These are phyloP conservation scores for Rhodocollybia butyracea DNA, from an alignment of 768 basidiomycete species.

Conservation along the genomic window DNA sequence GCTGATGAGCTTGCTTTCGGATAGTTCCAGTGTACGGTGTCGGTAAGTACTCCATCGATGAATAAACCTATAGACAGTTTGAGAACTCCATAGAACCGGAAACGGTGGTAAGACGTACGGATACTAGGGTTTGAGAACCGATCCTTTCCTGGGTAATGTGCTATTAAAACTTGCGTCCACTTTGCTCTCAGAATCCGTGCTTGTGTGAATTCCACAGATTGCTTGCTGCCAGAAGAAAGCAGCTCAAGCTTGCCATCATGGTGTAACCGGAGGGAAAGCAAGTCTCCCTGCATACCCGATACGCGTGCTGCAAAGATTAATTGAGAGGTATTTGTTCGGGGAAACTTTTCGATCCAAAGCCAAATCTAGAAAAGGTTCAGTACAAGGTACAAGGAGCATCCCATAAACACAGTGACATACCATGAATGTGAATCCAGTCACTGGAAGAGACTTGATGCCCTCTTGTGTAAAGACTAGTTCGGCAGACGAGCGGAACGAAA, in stretches of 20 bases:
- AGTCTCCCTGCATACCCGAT: slow-evolving; percentile 4
- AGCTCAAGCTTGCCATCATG: slow-evolving; percentile 58
- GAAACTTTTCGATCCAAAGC: slow-evolving; percentile 44
- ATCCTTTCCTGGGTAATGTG: slow-evolving; percentile 56
- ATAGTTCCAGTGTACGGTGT: slow-evolving; percentile 61
- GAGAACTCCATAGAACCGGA: slow-evolving; percentile 5
- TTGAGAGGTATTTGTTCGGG: slow-evolving; percentile 25
- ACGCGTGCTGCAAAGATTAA: slow-evolving; percentile 36
- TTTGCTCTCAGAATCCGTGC: slow-evolving; percentile 48
- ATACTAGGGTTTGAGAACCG: slow-evolving; percentile 48
- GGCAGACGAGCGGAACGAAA: slow-evolving; percentile 61
- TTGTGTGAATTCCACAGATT: slow-evolving; percentile 41
- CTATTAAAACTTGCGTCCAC: slow-evolving; percentile 72
- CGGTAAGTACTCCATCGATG: slow-evolving; percentile 66
- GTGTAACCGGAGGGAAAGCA: slow-evolving; percentile 46
- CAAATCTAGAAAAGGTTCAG: slow-evolving; percentile 35
- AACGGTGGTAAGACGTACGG: slow-evolving; percentile 38
- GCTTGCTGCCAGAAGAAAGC: slow-evolving; percentile 33
- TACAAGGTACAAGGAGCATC: not conserved
- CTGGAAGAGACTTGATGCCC: slow-evolving; percentile 51
- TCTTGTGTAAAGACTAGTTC: slow-evolving; percentile 46
- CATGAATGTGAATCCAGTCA: slow-evolving; percentile 71
- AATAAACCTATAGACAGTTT: slow-evolving; percentile 54
- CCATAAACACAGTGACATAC: slow-evolving; percentile 31
- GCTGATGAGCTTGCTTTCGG: slow-evolving; percentile 44